Conservation (phyloP, 140 eudicot genomes). For the Erigeron philadelphicus region DNA sequence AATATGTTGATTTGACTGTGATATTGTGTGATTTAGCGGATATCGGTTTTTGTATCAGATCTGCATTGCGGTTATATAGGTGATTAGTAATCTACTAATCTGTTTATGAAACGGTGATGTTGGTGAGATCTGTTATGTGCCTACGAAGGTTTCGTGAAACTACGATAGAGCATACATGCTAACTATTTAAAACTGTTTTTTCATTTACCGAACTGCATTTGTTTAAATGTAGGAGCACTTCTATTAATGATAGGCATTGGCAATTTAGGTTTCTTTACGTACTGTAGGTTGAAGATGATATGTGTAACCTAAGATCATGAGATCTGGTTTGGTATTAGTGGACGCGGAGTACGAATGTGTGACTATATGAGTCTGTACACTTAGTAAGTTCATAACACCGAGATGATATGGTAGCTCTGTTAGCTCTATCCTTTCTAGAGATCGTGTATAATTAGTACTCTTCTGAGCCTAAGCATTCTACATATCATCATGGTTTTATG, state of each 20-base stretch:
- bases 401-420: not conserved
- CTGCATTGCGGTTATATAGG: conserved; percentile 18
- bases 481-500: not conserved
- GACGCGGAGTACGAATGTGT: not conserved
- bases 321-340: conserved; percentile 3
- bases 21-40: conserved; percentile 11
- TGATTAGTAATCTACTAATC: conserved; percentile 18
- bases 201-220: not conserved
- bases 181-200: not conserved
- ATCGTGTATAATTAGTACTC: not conserved
- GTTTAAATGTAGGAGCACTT: conserved; percentile 6
- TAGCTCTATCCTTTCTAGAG: not conserved
- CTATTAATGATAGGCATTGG: not conserved
- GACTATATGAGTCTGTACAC: not conserved
- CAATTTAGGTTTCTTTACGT: not conserved
- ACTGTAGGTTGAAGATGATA: conserved; percentile 3
- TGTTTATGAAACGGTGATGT: conserved; percentile 10
- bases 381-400: not conserved
- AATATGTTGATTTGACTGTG: conserved; percentile 18
- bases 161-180: not conserved
- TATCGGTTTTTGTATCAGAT: conserved; percentile 14
- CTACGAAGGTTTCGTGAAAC: not conserved
- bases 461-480: not conserved
- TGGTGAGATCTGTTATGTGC: conserved; percentile 4
- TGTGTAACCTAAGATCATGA: not conserved